Evolutionary conservation across 139 green algal species (phyloP), one percentile per base, ranked within the genome.

Genomic region (Marvania coccoides): DNA sequence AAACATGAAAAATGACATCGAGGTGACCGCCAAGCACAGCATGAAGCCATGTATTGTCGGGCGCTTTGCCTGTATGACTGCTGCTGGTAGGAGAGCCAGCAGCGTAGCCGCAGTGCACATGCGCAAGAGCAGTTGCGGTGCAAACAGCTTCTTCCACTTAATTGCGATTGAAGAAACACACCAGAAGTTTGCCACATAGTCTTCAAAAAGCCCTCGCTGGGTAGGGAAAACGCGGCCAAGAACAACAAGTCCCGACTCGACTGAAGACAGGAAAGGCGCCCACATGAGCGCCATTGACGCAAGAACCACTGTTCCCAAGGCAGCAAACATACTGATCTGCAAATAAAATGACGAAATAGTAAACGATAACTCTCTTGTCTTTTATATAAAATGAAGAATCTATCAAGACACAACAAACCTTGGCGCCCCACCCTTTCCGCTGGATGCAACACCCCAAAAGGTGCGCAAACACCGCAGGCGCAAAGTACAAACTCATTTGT

Each of bases 161-260:
- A 98, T 36, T 10, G 79, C n/a, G 4, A 86, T 64, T 7, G 78
- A 86, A 5, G 79, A 88, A 2, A 69, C 74, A 67, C 93, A 98
- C 57, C 94, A 99, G 55, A 94, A 97, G 73, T 99, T 99, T 58
- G 93, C 81, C 12, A 99, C 90, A 76, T 99, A 97, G 65, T 99
- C 94, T 63, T 99, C 94, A 73, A 83, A 99, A 42, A 99, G 73
- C 1, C 94, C 94, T 0, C 94, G 81, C 10, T 76, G 58, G 2
- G 96, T 54, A 3, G 94, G 94, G 48, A 93, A 84, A 29, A 99
- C 76, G 24, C 94, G 81, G 1, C 45, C 26, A 13, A 96, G 38
- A 31, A 75, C 54, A 26, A 39, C 42, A 14, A 66, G 61, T 35
- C 29, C 15, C 13, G 19, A 36, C 6, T 37, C 26, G 0, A 19